Evolutionary conservation across 1,284 basidiomycete species (phyloP).

Genomic region (Phellinidium pouzarii): DNA sequence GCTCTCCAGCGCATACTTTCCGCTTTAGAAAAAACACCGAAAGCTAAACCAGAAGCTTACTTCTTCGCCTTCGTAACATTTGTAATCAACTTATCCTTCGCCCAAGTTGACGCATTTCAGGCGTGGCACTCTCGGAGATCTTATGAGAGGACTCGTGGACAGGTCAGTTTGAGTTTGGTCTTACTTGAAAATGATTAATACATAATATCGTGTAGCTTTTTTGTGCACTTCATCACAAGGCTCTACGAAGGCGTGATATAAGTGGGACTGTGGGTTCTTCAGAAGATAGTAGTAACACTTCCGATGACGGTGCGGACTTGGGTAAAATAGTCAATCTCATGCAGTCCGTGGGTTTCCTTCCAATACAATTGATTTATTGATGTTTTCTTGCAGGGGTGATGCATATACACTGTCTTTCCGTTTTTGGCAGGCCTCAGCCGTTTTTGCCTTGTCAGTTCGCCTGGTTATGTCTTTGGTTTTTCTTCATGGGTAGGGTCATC

Average conservation of each 20-base stretch:
- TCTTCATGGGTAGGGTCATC: slow-evolving; percentile 56
- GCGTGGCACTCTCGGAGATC: slow-evolving; percentile 59
- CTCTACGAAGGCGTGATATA: slow-evolving; percentile 52
- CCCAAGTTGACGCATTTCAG: slow-evolving; percentile 59
- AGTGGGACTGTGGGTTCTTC: slow-evolving; percentile 41
- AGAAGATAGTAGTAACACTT: slow-evolving; percentile 36
- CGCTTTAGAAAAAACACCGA: slow-evolving; percentile 37
- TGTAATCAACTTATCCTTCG: slow-evolving; percentile 60
- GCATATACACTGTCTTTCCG: slow-evolving; percentile 64
- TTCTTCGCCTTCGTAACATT: slow-evolving; percentile 65
- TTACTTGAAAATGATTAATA: neutral
- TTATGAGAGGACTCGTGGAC: slow-evolving; percentile 61
- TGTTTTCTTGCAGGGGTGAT: slow-evolving; percentile 45
- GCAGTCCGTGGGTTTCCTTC: slow-evolving; percentile 38
- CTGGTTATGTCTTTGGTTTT: slow-evolving; percentile 68
- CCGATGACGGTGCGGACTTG: slow-evolving; percentile 45
- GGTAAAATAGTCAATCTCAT: slow-evolving; percentile 68
- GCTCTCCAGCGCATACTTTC: slow-evolving; percentile 54
- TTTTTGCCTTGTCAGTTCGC: slow-evolving; percentile 70
- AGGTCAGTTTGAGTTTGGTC: slow-evolving; percentile 2
- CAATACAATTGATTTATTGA: neutral
- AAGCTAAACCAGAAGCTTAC: slow-evolving; percentile 52
- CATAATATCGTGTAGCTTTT: slow-evolving; percentile 38
- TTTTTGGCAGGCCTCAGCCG: slow-evolving; percentile 63
- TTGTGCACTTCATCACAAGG: slow-evolving; percentile 68